phyloP scores from a whole-genome alignment of 768 basidiomycete genomes.

The Mycena rebaudengoi region DNA sequence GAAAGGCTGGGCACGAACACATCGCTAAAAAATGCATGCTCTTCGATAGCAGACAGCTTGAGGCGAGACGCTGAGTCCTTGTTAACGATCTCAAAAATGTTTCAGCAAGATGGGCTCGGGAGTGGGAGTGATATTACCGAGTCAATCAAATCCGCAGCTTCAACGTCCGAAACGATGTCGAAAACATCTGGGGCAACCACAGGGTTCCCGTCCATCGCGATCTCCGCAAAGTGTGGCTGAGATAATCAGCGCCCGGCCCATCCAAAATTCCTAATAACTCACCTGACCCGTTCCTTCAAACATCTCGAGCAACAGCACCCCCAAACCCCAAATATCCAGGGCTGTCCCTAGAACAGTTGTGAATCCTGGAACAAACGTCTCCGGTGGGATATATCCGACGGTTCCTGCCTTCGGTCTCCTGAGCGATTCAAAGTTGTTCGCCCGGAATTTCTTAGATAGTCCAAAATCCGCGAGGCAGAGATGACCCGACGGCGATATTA shows the following conservation, averaged over 20 bases:
- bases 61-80: too few species aligned
- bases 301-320: slow-evolving; percentile 22
- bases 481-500: slow-evolving; percentile 26
- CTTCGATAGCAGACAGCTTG: too few species aligned
- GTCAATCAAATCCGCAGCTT: background rate
- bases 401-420: background rate
- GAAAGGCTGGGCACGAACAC: too few species aligned
- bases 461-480: slow-evolving; percentile 29
- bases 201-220: background rate
- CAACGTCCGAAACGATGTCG: background rate
- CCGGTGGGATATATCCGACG: background rate
- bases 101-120: too few species aligned
- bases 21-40: too few species aligned
- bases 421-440: background rate
- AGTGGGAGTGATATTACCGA: too few species aligned
- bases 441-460: background rate
- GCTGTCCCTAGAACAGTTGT: background rate
- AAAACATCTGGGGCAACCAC: background rate
- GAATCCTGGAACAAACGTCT: background rate
- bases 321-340: slow-evolving; percentile 22
- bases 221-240: background rate
- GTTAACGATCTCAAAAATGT: too few species aligned
- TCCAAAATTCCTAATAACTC: background rate
- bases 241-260: background rate
- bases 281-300: slow-evolving; percentile 12